phyloP scores from a whole-genome alignment of 495 filamentous ascomycete species.

The Bacidia rubella region DNA sequence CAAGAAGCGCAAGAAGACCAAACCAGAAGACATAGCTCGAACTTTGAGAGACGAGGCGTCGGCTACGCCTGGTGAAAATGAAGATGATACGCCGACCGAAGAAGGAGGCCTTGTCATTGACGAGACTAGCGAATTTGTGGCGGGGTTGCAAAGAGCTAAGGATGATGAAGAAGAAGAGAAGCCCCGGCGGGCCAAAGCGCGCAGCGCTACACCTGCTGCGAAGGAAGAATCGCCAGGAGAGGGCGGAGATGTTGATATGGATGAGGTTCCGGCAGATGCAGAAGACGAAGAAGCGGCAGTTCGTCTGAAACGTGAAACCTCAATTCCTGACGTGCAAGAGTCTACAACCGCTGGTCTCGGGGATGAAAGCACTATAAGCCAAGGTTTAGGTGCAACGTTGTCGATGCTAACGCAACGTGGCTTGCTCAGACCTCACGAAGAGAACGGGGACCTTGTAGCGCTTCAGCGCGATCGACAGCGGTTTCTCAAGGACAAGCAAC shows the following conservation, averaged over 20 bases:
- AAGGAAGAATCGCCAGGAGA: constrained; percentile 41
- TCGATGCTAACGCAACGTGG: constrained; percentile 71
- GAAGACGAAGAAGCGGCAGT: constrained; percentile 30
- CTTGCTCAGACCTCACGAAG: constrained; percentile 51
- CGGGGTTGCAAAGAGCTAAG: constrained; percentile 56
- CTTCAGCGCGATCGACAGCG: constrained; percentile 58
- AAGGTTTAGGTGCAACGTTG: constrained; percentile 70
- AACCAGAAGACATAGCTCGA: constrained; percentile 73
- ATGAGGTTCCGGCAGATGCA: constrained; percentile 38
- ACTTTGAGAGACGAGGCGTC: constrained; percentile 66
- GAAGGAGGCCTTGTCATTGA: constrained; percentile 75
- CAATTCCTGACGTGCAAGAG: constrained; percentile 29
- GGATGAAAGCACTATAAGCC: constrained; percentile 63
- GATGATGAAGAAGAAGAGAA: constrained; percentile 32
- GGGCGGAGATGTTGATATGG: constrained; percentile 50
- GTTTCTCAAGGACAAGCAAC: constrained; percentile 70
- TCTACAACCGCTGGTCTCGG: constrained; percentile 65
- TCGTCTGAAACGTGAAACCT: constrained; percentile 38
- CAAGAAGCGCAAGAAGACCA: constrained; percentile 75
- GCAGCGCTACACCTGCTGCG: constrained; percentile 21
- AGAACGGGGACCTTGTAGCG: constrained; percentile 45
- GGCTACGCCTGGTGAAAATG: constrained; percentile 27
- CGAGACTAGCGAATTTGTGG: constrained; percentile 89
- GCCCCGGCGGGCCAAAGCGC: constrained; percentile 16
- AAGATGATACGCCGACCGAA: constrained; percentile 33